phyloP scores from a whole-genome alignment of 768 basidiomycete genomes.

The Candolleomyces eurysporus region DNA sequence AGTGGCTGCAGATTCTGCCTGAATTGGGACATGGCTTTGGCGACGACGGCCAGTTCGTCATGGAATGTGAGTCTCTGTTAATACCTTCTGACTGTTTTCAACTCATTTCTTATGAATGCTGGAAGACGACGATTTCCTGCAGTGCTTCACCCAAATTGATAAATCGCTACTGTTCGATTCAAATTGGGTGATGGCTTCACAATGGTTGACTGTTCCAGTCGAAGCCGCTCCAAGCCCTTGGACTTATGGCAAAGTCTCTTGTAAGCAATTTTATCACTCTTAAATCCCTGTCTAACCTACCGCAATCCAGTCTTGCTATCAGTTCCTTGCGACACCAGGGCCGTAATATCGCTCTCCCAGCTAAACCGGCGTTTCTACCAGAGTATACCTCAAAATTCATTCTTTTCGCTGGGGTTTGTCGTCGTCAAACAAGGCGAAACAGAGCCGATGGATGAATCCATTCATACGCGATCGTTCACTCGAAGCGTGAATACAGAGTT shows the following conservation, averaged over 20 bases:
- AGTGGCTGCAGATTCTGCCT: slow-evolving; percentile 41
- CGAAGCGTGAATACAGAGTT: slow-evolving; percentile 43
- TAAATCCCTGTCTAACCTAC: background rate
- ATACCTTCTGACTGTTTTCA: too few species aligned
- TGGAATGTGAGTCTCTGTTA: slow-evolving; percentile 36
- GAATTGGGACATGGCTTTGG: slow-evolving; percentile 43
- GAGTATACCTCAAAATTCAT: slow-evolving; percentile 41
- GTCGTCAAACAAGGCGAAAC: slow-evolving; percentile 47
- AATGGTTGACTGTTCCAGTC: slow-evolving; percentile 45
- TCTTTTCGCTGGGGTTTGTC: slow-evolving; percentile 49
- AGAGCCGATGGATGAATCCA: slow-evolving; percentile 34
- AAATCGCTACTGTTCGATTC: slow-evolving; percentile 46
- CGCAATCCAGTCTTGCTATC: slow-evolving; percentile 40
- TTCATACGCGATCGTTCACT: slow-evolving; percentile 32
- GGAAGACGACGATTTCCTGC: slow-evolving; percentile 39
- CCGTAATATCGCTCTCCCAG: slow-evolving; percentile 52
- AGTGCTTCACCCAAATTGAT: slow-evolving; percentile 43
- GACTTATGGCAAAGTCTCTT: slow-evolving; percentile 56
- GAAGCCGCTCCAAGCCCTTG: slow-evolving; percentile 44
- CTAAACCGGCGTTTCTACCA: slow-evolving; percentile 48
- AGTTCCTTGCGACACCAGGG: slow-evolving; percentile 36
- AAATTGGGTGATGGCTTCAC: slow-evolving; percentile 44
- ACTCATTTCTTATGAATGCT: background rate
- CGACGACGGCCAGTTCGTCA: slow-evolving; percentile 48
- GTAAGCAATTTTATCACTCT: slow-evolving; percentile 34